Conservation (phyloP, 2,329 filamentous ascomycete species). For the Aspergillus ochraceoroseus region DNA sequence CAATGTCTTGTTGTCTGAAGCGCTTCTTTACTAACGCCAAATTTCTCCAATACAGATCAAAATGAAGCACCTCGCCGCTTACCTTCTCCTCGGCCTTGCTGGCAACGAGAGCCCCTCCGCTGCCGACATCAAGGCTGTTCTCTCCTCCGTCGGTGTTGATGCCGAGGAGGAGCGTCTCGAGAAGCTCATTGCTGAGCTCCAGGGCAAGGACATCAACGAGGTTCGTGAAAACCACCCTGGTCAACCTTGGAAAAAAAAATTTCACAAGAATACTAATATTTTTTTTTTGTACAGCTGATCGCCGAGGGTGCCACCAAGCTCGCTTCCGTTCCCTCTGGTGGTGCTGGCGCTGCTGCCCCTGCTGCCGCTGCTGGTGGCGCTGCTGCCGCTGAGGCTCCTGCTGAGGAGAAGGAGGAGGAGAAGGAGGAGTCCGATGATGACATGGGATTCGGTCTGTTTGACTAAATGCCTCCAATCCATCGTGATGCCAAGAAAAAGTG, state of each 20-base stretch:
- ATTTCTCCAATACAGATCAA: conserved; percentile 45
- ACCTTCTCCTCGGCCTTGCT: conserved; percentile 91
- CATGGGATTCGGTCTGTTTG: conserved; percentile 72
- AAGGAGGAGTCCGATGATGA: conserved; percentile 69
- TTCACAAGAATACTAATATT: conserved; percentile 15
- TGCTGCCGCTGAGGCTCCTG: conserved; percentile 62
- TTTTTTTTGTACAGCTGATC: conserved; percentile 64
- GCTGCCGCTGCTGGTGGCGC: conserved; percentile 58
- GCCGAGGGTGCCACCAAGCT: conserved; percentile 85
- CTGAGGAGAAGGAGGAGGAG: conserved; percentile 67
- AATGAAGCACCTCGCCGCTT: conserved; percentile 99
- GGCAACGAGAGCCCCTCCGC: conserved; percentile 87
- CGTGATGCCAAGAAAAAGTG: conserved; percentile 34
- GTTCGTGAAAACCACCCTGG: conserved; percentile 54
- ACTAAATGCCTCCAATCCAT: conserved; percentile 42
- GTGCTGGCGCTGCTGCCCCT: conserved; percentile 54
- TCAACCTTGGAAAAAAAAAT: background rate
- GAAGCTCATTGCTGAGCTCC: conserved; percentile 75
- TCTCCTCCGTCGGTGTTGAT: conserved; percentile 92
- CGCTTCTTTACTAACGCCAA: conserved; percentile 17
- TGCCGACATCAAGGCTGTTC: conserved; percentile 78
- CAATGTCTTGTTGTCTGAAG: background rate
- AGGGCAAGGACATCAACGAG: conserved; percentile 71
- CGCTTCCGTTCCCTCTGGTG: conserved; percentile 92
- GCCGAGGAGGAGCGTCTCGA: conserved; percentile 80